A percentile compares a stretch with the other conserved stretches of the same genome.
phyloP scores from a whole-genome alignment of 2,329 filamentous ascomycete genomes.

The Dactylellina sp. region DNA sequence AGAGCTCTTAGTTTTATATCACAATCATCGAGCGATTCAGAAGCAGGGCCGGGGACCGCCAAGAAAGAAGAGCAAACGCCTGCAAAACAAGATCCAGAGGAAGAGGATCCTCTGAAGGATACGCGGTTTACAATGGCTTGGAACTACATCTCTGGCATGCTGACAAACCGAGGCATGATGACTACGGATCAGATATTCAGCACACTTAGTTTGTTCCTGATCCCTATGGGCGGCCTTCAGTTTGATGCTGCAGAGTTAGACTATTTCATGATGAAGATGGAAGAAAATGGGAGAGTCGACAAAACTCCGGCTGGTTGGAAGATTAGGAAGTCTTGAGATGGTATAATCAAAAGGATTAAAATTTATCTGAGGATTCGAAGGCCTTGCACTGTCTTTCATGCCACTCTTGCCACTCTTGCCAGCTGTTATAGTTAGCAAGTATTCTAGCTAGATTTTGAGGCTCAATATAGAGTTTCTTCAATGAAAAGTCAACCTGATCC shows the following conservation, averaged over 20 bases:
- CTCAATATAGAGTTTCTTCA: slow-evolving; percentile 26
- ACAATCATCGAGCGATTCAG: slow-evolving; percentile 62
- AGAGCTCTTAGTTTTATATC: slow-evolving; percentile 58
- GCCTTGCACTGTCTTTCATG: slow-evolving; percentile 4
- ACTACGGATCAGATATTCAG: slow-evolving; percentile 82
- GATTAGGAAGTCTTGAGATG: slow-evolving; percentile 67
- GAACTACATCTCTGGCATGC: slow-evolving; percentile 93
- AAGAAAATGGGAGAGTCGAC: slow-evolving; percentile 77
- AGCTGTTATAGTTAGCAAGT: slow-evolving; percentile 16
- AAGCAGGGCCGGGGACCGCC: slow-evolving; percentile 66
- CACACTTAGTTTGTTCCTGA: slow-evolving; percentile 85
- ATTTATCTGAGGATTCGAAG: not conserved
- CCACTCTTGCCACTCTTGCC: no score
- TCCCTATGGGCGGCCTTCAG: slow-evolving; percentile 86
- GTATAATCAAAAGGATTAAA: not conserved
- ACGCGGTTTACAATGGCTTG: slow-evolving; percentile 76
- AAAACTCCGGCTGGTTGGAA: slow-evolving; percentile 76
- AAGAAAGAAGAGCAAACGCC: slow-evolving; percentile 71
- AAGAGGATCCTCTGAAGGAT: slow-evolving; percentile 65
- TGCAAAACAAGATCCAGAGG: slow-evolving; percentile 71
- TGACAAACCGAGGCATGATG: slow-evolving; percentile 88
- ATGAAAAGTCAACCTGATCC: not conserved
- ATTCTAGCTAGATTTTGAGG: slow-evolving; percentile 26
- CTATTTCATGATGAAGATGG: slow-evolving; percentile 82
- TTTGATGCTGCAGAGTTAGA: slow-evolving; percentile 90